These are phyloP conservation scores for Davidsoniella neocaledoniae DNA, from an alignment of 2,329 filamentous ascomycete species.

Conservation along the genomic window DNA sequence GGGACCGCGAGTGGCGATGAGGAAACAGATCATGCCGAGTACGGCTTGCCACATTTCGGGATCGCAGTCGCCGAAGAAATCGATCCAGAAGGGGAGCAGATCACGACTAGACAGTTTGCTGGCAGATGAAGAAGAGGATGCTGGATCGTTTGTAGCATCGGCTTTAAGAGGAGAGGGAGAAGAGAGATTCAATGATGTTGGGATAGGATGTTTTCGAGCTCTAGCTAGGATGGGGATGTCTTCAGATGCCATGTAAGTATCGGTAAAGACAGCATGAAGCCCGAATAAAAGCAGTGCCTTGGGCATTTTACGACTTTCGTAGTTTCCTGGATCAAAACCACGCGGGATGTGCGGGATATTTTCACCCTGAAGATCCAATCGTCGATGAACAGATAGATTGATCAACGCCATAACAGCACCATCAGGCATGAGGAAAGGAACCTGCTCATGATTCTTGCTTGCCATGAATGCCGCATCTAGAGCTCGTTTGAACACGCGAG, in stretches of 20 bases:
- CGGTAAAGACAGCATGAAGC: slow-evolving; percentile 44
- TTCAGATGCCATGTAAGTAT: slow-evolving; percentile 41
- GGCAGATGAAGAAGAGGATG: no score
- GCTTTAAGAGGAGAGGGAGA: no score
- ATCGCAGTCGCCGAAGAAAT: slow-evolving; percentile 46
- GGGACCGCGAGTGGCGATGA: slow-evolving; percentile 44
- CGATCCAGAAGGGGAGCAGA: slow-evolving; percentile 54
- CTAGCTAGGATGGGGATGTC: slow-evolving; percentile 26
- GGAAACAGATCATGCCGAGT: slow-evolving; percentile 43
- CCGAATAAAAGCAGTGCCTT: slow-evolving; percentile 49
- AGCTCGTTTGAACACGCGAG: slow-evolving; percentile 37
- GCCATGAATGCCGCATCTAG: slow-evolving; percentile 20
- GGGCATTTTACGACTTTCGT: slow-evolving; percentile 52
- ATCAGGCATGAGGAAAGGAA: slow-evolving; percentile 44
- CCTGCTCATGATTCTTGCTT: slow-evolving; percentile 3
- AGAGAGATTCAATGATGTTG: slow-evolving; percentile 15
- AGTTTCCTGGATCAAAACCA: slow-evolving; percentile 54
- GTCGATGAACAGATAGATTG: slow-evolving; percentile 44
- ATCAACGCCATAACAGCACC: slow-evolving; percentile 50
- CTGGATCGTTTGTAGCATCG: no score
- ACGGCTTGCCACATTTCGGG: slow-evolving; percentile 46
- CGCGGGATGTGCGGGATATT: slow-evolving; percentile 47
- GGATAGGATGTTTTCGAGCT: slow-evolving; percentile 24
- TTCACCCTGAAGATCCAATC: slow-evolving; percentile 34
- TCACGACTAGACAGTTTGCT: slow-evolving; percentile 16